These are phyloP conservation scores for Hsuehochloa calcarea DNA, from an alignment of 176 grass and related monocot species.

Conservation along the genomic window DNA sequence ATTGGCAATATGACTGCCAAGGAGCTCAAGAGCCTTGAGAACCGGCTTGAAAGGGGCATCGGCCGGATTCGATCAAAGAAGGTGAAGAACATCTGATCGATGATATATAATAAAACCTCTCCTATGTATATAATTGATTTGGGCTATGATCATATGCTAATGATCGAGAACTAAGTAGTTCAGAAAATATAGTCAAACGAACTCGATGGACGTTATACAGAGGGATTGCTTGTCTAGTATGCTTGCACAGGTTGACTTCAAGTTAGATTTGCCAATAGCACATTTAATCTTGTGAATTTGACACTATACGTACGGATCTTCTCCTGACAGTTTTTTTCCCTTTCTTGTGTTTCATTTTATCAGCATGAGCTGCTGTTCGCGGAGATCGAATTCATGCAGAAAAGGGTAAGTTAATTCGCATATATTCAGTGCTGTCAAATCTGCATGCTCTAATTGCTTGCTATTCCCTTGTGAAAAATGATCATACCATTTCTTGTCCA, in stretches of 20 bases:
- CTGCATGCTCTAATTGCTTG: not conserved
- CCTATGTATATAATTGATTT: not conserved
- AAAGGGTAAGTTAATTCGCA: slow-evolving; percentile 45
- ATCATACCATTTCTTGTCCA: not conserved
- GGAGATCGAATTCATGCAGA: slow-evolving; percentile 65
- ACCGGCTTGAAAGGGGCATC: slow-evolving; percentile 64
- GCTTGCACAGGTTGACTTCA: not conserved
- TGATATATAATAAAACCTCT: not conserved
- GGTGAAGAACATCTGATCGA: slow-evolving; percentile 27
- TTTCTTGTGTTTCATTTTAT: slow-evolving; percentile 16
- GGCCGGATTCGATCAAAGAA: slow-evolving; percentile 68
- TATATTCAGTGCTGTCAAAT: not conserved
- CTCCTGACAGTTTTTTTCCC: not conserved
- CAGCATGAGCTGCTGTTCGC: slow-evolving; percentile 73
- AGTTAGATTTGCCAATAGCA: not conserved
- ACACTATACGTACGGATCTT: not conserved
- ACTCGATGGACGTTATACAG: not conserved
- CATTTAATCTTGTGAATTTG: not conserved
- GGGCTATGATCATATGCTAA: not conserved
- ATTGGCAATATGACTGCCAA: slow-evolving; percentile 62
- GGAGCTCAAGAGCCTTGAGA: slow-evolving; percentile 75
- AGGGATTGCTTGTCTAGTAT: not conserved
- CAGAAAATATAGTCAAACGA: not conserved
- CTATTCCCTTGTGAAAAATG: not conserved
- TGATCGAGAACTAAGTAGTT: not conserved